Evolutionary conservation across 768 basidiomycete species (phyloP), one percentile per base, ranked within the genome.

Genomic region (Boletus insuetus): DNA sequence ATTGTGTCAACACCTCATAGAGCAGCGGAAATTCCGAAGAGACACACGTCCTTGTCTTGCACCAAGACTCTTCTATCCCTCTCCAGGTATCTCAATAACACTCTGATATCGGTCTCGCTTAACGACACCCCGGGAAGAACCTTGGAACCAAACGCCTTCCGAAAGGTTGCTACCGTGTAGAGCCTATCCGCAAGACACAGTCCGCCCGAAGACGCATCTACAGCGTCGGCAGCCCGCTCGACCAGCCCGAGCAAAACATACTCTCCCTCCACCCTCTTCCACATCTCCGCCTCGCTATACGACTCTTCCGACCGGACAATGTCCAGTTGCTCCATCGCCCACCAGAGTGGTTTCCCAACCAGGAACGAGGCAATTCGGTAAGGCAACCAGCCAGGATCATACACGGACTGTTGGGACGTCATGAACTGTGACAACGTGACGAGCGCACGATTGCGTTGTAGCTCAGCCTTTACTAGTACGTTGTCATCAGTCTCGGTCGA

Each of bases 301-400:
- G 70, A 73, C 24, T 87, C 86, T 45, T 89, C 87, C 3, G 73
- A 65, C 19, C 81, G 82, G 8, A 89, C 82, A 4, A 94, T 72
- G 24, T 83, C 86, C n/a, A 86, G 74, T 58, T 90, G 89, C 58
- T 87, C 84, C 53, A 94, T 79, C 3, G 87, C 85, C 92, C 92
- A 94, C 88, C 87, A 91, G 2, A 94, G 73, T 3, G 92, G 91
- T 62, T 82, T 84, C 8, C 85, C 89, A 8, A 94, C 78, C 9
- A 93, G 74, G 53, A 80, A 87, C 11, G 87, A 78, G 3, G 82
- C 88, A 48, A 91, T 76, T 19, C 89, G 83, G 46, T 76, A 80
- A 1, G 89, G 84, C 16, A 92, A 65, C 78, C 86, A 89, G 20
- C 82, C 83, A 3, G 84, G 71, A 55, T 86, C 79, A 62, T 90